A percentile compares a stretch with the other conserved stretches of the same genome.
phyloP scores from a whole-genome alignment of 148 eudicot genomes.

The Amaranthus cruentus region DNA sequence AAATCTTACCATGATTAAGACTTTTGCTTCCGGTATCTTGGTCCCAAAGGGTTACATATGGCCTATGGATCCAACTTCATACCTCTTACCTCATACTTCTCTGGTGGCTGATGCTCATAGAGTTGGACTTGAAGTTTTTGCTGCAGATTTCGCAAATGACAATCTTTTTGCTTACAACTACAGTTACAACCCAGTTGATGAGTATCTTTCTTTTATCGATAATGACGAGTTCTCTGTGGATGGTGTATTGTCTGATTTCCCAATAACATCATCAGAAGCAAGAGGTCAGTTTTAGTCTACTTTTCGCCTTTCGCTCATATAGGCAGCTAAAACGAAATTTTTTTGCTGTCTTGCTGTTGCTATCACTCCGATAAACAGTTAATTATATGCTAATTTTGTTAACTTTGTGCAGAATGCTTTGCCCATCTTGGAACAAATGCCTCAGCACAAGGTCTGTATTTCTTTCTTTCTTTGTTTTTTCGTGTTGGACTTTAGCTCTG shows the following conservation, averaged over 20 bases:
- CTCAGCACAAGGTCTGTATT: constrained; percentile 44
- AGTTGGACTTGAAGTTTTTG: constrained; percentile 64
- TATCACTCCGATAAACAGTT: neutral
- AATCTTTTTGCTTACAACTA: constrained; percentile 55
- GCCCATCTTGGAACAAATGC: constrained; percentile 57
- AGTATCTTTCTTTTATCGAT: constrained; percentile 61
- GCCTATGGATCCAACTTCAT: constrained; percentile 50
- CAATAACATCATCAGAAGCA: constrained; percentile 73
- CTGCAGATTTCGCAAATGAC: constrained; percentile 79
- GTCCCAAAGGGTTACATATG: constrained; percentile 87
- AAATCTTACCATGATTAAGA: constrained; percentile 66
- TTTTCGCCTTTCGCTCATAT: neutral
- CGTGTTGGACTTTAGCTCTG: neutral
- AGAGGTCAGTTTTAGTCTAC: constrained; percentile 43
- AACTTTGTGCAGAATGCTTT: constrained; percentile 62
- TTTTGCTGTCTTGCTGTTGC: neutral
- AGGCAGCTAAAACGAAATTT: too few relatives aligned
- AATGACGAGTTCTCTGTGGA: constrained; percentile 82
- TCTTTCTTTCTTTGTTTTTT: neutral
- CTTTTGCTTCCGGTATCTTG: constrained; percentile 84
- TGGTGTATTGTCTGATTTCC: constrained; percentile 84
- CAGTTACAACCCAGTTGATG: constrained; percentile 73
- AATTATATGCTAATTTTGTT: constrained; percentile 21
- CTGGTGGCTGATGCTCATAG: constrained; percentile 81
- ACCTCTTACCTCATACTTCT: constrained; percentile 62